These are phyloP conservation scores for Tilletiopsis washingtonensis DNA, from an alignment of 1,284 basidiomycete genomes.

Conservation along the genomic window DNA sequence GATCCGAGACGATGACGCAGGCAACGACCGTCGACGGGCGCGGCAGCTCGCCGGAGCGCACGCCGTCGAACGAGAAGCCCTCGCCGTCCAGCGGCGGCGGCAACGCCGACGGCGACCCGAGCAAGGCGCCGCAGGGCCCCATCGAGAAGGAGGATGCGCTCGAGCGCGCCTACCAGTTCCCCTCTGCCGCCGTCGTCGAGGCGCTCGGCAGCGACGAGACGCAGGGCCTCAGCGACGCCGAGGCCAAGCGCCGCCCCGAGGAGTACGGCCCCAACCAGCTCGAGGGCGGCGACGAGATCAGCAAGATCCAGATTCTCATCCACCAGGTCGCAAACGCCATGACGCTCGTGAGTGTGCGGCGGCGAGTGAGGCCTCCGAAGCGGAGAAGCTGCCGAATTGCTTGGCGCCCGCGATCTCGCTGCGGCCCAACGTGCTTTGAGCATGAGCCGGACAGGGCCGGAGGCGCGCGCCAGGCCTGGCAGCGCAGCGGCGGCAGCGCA, in stretches of 20 bases:
- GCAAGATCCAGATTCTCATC: constrained; percentile 29
- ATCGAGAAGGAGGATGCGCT: constrained; percentile 12
- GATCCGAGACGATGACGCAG: no score
- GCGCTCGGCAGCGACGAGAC: constrained; percentile 10
- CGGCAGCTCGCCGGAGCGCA: no score
- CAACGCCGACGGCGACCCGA: constrained; percentile 1
- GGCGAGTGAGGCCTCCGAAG: no score
- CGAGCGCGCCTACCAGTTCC: constrained; percentile 8
- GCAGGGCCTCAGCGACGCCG: constrained; percentile 7
- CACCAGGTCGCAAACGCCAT: constrained; percentile 46
- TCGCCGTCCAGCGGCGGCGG: no score
- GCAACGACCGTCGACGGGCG: no score
- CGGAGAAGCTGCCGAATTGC: no score
- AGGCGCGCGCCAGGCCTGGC: no score
- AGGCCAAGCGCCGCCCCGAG: constrained; percentile 5
- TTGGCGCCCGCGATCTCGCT: no score
- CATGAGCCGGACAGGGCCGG: no score
- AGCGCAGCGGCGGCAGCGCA: no score
- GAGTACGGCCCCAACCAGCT: constrained; percentile 41
- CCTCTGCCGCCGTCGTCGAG: constrained; percentile 3
- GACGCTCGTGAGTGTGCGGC: constrained; percentile 32
- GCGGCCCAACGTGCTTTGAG: no score
- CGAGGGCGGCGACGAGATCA: constrained; percentile 37
- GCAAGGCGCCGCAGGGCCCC: constrained; percentile 6
- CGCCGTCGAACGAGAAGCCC: no score